Base-by-base conservation (phyloP, 306 rosid genomes). In the Phaseolus lunatus region DNA sequence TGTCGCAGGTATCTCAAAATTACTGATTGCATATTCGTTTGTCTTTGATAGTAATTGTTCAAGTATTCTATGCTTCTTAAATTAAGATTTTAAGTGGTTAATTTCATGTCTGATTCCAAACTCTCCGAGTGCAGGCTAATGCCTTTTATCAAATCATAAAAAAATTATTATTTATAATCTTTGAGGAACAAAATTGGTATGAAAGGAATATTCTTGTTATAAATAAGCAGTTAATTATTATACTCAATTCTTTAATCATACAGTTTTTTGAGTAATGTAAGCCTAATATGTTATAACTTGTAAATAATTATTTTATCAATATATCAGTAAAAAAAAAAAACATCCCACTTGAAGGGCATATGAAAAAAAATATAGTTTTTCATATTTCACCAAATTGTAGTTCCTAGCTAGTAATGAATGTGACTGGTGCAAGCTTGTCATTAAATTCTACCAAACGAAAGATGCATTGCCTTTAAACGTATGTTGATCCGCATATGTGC, bases 1-100 rank as follows among this genome's bases (percentile, higher is more conserved):
- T 90, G 97, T 90, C 99, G 5, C 99, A 89, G 99, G 99, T 95
- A 87, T 62, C 80, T 78, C 5, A 35, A 47, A 23, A 27, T 63
- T 33, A 5, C 6, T 50, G 50, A 43, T 47, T 73, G 29, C 63
- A 2, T 58, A 11, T 70, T 66, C 41, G 43, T 47, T 47, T 67
- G 20, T 58, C 43, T 57, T 59, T 41, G n/a, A 48, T 24, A 2
- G 26, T 72, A 24, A 67, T 71, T 4, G 12, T 49, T 49, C 20
- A 56, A 79, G 49, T 18, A 24, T 67, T 49, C 10, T 39, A 19
- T 14, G 15, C 43, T 73, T 41, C 10, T 13, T 10, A 49, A 20
- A 62, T 41, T 62, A 53, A 11, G 56, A 43, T 47, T 39, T 52
- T 52, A 10, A 9, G 50, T 57, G 35, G 53, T 49, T 62, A 66